A percentile compares a stretch with the other conserved stretches of the same genome.
Conservation (phyloP, 345 rosid species). For the Eucalyptus shirleyi region DNA sequence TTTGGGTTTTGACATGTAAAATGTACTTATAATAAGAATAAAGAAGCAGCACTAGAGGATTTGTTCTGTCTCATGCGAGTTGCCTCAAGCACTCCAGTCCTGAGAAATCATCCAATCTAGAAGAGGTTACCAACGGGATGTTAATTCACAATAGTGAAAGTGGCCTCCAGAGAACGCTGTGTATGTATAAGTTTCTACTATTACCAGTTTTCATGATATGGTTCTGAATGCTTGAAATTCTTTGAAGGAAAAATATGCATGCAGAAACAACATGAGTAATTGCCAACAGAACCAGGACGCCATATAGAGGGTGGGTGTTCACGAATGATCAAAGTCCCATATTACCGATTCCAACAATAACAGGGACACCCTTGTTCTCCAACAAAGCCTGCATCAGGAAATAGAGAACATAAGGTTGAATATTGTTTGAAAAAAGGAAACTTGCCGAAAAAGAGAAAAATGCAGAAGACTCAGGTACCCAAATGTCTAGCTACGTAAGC, state of each 20-base stretch:
- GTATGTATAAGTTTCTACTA: not conserved
- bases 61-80: not conserved
- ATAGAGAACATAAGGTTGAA: not conserved
- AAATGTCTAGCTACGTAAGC: not conserved
- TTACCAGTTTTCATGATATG: not conserved
- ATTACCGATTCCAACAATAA: slow-evolving; percentile 96
- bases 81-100: not conserved
- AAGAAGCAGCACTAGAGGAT: not conserved
- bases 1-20: not conserved
- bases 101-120: not conserved
- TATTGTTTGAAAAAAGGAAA: not conserved
- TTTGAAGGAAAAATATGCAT: not conserved
- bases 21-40: not conserved
- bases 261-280: not conserved
- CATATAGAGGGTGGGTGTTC: not conserved
- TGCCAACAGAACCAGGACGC: not conserved
- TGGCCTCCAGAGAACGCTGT: not conserved
- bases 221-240: not conserved
- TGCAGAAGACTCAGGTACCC: not conserved
- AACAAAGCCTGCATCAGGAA: slow-evolving; percentile 66
- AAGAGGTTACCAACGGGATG: not conserved
- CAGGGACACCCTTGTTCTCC: slow-evolving; percentile 83
- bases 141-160: not conserved
- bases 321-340: not conserved
- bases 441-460: not conserved